Percentiles rank a stretch among this genome's conserved stretches.
Conservation (phyloP, 2,329 filamentous ascomycete genomes). For the Mollisiaceae sp. region DNA sequence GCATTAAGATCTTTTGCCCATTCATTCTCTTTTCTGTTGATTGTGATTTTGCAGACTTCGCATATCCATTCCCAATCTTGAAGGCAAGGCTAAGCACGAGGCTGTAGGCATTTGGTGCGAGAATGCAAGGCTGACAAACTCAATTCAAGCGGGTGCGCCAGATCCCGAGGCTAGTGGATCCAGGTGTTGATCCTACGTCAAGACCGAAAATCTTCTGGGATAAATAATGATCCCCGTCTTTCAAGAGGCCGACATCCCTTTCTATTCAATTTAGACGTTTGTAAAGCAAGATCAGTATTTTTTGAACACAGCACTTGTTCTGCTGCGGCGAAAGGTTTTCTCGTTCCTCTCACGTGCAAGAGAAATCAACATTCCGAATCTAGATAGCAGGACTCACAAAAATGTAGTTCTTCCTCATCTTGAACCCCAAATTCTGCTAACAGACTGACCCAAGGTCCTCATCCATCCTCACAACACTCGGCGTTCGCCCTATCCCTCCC, state of each 20-base stretch:
- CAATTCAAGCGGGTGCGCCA: not conserved
- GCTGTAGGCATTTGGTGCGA: not conserved
- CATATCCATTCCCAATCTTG: not conserved
- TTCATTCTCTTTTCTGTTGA: not conserved
- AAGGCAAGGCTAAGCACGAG: not conserved
- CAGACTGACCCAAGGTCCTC: not conserved
- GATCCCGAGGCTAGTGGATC: slow-evolving; percentile 12
- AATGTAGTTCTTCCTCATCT: slow-evolving; percentile 9
- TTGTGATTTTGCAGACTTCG: not conserved
- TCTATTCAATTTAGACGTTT: too few relatives aligned
- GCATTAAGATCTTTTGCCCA: not conserved
- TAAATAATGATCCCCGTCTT: not conserved
- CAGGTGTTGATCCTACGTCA: not conserved
- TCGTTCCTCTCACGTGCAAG: too few relatives aligned
- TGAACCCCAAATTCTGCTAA: not conserved
- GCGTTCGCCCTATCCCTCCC: slow-evolving; percentile 4
- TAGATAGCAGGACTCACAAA: not conserved
- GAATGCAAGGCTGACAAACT: slow-evolving; percentile 17
- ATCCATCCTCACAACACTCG: slow-evolving; percentile 19
- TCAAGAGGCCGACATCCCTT: too few relatives aligned
- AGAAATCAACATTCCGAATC: not conserved
- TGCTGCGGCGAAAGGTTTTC: too few relatives aligned
- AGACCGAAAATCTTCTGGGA: not conserved
- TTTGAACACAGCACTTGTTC: too few relatives aligned
- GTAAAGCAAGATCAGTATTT: too few relatives aligned